Evolutionary conservation across 1,139 yeast species (phyloP).

Genomic region (Hyphopichia fennica): DNA sequence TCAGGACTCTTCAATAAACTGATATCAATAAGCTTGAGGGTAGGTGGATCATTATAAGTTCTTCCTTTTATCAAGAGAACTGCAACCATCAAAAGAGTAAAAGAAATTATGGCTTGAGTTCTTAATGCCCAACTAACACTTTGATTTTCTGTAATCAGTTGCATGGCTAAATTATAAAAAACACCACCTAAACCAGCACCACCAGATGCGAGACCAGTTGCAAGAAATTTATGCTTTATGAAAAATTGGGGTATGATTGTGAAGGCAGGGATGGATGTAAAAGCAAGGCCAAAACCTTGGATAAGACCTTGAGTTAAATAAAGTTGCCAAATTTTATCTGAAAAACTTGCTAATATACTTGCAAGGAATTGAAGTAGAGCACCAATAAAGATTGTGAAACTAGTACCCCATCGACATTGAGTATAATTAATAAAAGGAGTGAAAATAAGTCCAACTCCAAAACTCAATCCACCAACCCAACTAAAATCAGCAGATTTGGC

Average conservation of each 20-base stretch:
- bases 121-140: conserved; percentile 44
- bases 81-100: conserved; percentile 26
- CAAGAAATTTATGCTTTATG: conserved; percentile 53
- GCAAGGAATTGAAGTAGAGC: conserved; percentile 51
- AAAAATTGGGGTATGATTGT: conserved; percentile 63
- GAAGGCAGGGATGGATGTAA: conserved; percentile 31
- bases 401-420: conserved; percentile 41
- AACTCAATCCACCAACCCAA: conserved; percentile 42
- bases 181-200: conserved; percentile 45
- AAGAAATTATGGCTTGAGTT: conserved; percentile 30
- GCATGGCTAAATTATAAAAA: conserved; percentile 30
- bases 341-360: conserved; percentile 53
- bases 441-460: conserved; percentile 36
- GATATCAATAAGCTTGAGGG: conserved; percentile 35
- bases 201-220: conserved; percentile 54
- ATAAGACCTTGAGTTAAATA: conserved; percentile 31
- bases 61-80: conserved; percentile 16
- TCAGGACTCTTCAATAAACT: conserved; percentile 18
- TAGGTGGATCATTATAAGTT: conserved; percentile 7
- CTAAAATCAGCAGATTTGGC: conserved; percentile 44
- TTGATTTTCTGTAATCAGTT: conserved; percentile 19
- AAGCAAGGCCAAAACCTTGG: conserved; percentile 28
- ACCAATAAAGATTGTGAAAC: conserved; percentile 38
- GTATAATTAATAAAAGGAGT: conserved; percentile 41
- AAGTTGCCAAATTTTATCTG: conserved; percentile 39